Evolutionary conservation across 1,284 basidiomycete genomes (phyloP), one percentile per base, ranked within the genome.

Genomic region (Cryptococcus wingfieldii): DNA sequence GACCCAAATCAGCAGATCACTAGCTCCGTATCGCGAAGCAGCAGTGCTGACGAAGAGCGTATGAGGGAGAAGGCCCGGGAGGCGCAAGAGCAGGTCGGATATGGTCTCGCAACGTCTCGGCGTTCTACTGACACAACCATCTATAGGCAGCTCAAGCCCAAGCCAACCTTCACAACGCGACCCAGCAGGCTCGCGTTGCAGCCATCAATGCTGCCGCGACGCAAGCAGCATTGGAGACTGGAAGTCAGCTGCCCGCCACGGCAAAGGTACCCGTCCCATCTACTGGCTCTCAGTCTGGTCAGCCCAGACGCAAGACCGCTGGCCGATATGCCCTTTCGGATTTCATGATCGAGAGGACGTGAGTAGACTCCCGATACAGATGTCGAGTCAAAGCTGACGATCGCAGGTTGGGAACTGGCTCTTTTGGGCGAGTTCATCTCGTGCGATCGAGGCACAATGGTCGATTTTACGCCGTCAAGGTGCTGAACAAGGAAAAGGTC

Each of bases 381-480:
- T 38, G 6, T 13, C 4, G 16, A 12, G 31, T 16, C n/a, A 19
- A 19, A 8, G 47, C 48, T 63, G 34, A 56, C 51, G 14, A 8
- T 39, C 23, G 18, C 38, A 78, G 77, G 2, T 80, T 97, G 47
- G 93, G 93, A 0, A 95, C 92, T 0, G 93, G 93, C 3, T 95
- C 90, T 67, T 97, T 97, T 75, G 93, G 93, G 2, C 85, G 94
- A 16, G 93, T 97, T 0, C 93, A 96, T 77, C 81, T 96, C 49
- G 94, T 92, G 18, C 85, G 88, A 57, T 94, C 90, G 71, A 89
- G 87, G 76, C 91, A 95, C 75, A 97, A 96, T 72, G 81, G 87
- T 31, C 86, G 93, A 8, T 94, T 90, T 76, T 97, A 96, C 71
- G 93, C 93, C 42, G 85, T 96, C 81, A 97, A 97, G 74, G 92